These are phyloP conservation scores for Oryza rufipogon DNA, from an alignment of 176 grass and related monocot species.

Conservation along the genomic window DNA sequence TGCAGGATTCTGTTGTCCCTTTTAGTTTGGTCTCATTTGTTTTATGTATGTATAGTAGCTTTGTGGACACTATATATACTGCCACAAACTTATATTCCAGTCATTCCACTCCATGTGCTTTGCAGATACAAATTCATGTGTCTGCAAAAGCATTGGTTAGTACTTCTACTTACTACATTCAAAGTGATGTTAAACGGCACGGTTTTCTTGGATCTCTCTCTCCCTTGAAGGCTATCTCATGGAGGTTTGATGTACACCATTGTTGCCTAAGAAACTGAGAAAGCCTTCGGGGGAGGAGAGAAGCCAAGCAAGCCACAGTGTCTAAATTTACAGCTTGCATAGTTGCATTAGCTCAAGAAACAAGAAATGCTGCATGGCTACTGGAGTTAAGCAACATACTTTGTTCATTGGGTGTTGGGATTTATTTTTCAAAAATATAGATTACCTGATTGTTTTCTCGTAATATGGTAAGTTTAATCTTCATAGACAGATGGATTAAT, in stretches of 20 bases:
- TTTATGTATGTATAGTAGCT: slow-evolving; percentile 26
- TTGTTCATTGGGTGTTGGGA: neutral
- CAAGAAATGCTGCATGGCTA: neutral
- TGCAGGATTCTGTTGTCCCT: slow-evolving; percentile 17
- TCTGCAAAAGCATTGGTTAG: neutral
- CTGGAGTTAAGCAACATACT: neutral
- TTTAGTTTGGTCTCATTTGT: slow-evolving; percentile 35
- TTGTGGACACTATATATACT: slow-evolving; percentile 43
- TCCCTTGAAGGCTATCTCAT: slow-evolving; percentile 54
- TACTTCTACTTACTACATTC: neutral
- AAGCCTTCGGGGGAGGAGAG: slow-evolving; percentile 42
- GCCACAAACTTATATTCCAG: neutral
- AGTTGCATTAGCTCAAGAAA: neutral
- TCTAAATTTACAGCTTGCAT: neutral
- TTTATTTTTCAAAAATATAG: neutral
- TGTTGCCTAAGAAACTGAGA: slow-evolving; percentile 11
- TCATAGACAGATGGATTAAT: neutral
- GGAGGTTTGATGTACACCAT: neutral
- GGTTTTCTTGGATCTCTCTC: slow-evolving; percentile 56
- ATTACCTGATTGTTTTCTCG: neutral
- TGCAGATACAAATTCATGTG: slow-evolving; percentile 5
- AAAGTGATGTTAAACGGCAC: slow-evolving; percentile 31
- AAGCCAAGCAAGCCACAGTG: slow-evolving; percentile 38
- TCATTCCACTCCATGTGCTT: neutral
- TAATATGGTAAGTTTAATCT: neutral